Base-by-base conservation (phyloP, 2,329 filamentous ascomycete species). In the Pseudogymnoascus sp. region DNA sequence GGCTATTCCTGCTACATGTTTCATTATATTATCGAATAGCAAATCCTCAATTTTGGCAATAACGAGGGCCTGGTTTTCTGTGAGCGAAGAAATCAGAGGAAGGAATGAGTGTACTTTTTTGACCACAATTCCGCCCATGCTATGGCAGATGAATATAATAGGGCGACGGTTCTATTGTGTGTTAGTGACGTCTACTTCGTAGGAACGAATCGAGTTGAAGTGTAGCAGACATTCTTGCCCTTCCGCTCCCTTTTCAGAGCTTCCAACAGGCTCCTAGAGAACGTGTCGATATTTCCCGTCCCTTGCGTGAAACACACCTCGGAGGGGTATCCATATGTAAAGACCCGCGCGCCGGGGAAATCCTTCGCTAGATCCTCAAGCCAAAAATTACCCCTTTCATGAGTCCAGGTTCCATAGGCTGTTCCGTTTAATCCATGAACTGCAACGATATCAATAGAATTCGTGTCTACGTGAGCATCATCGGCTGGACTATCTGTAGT, bases 351-450 rank as follows among this genome's bases (percentile, higher is more conserved):
- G 6, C 65, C 65, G 4, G 65, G 67, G 2, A 71, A 40, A 3
- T 66, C 50, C 19, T 64, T 44, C 1, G 68, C 67, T 4, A 64
- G 65, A 53, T 71, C 69, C 6, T 62, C 59, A 0, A 71, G 40
- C 68, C 70, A 71, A 8, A 69, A 21, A 1, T 65, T 61, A 10
- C 60, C 37, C 6, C 66, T 65, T 8, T 53, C 35, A 63, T 65
- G 44, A 4, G 68, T 69, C 70, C 69, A 71, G 5, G 70, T 70
- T n/a, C 35, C 59, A 5, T 65, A 64, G n/a, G 66, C 61, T 60
- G 67, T 61, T 4, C 64, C 67, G 4, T 31, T 56, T 16, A 68
- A 29, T 2, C 66, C 67, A 61, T 68, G 67, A 19, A 68, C 62
- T 33, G 66, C 67, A 19, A 68, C 63, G 42, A 68, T 65, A 33